Evolutionary conservation across 495 filamentous ascomycete species (phyloP), one percentile per base, ranked within the genome.

Genomic region (Lepraria neglecta): DNA sequence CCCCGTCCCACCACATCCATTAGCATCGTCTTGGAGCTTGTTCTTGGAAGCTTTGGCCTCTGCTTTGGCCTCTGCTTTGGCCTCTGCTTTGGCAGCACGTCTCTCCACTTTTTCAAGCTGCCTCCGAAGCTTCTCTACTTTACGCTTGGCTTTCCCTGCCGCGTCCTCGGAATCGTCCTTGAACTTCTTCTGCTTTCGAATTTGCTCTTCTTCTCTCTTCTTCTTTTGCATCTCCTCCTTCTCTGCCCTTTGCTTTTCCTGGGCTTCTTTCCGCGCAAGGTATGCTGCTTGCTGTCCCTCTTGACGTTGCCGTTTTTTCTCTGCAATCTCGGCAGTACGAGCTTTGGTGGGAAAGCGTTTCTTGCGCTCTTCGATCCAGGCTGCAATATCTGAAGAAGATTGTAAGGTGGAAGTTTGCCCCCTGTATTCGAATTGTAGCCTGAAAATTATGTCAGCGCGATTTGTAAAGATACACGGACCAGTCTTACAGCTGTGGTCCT

Each of bases 321-420:
- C 24, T 31, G 59, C 51, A 48, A 55, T 59, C 44, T 65, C 64
- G 28, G 42, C 64, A 55, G 35, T 47, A 21, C 60, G 64, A 28
- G 55, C 64, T 70, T 83, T 80, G 0, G 91, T 95, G 4, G 91
- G 91, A 69, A 79, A 96, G 19, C 83, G 83, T 65, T 85, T 87
- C 67, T 81, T 85, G 27, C 91, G 84, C 70, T 94, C 90, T 45
- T 82, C 84, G 59, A 95, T 84, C 88, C 89, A 96, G 21, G 84
- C 82, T 14, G 81, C 80, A 59, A 95, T 79, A 59, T 95, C 90
- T n/a, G 81, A 74, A 4, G 80, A 70, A 72, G 82, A 70, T 75
- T 87, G 73, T 46, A 76, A 62, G 0, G 66, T 77, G 5, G 75
- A 68, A 1, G 75, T 81, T 21, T 67, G 69, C 53, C 76, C 74